Evolutionary conservation across 805 yeast species (phyloP).

Genomic region (Teunomyces gatunensis): DNA sequence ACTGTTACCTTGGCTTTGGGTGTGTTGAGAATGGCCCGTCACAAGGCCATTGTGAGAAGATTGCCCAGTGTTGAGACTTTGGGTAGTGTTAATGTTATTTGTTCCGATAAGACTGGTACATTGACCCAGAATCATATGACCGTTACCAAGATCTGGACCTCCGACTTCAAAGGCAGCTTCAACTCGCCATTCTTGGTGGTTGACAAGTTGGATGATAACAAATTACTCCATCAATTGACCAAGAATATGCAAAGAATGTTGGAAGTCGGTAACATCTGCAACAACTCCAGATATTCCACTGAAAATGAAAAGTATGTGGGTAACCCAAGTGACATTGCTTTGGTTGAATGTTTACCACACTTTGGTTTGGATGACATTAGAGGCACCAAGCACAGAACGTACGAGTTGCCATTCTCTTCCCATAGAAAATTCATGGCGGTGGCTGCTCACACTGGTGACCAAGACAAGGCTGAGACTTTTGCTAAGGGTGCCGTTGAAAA

Average conservation of each 20-base stretch:
- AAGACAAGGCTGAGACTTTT: constrained; percentile 54
- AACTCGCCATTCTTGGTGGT: constrained; percentile 43
- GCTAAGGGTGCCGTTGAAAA: constrained; percentile 92
- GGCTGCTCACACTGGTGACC: constrained; percentile 56
- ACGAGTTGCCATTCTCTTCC: constrained; percentile 85
- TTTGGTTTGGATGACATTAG: constrained; percentile 76
- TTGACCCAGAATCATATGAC: constrained; percentile 91
- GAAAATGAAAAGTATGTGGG: constrained; percentile 77
- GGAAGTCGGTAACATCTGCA: constrained; percentile 70
- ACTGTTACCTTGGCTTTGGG: constrained; percentile 97
- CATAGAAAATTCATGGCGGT: constrained; percentile 90
- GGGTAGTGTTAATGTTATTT: constrained; percentile 75
- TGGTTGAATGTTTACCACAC: constrained; percentile 67
- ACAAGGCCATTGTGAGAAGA: constrained; percentile 90
- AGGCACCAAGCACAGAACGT: constrained; percentile 52
- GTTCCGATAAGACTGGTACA: constrained; percentile 51
- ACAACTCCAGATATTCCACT: constrained; percentile 65
- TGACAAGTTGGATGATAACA: constrained; percentile 44
- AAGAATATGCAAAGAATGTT: constrained; percentile 54
- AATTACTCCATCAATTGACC: constrained; percentile 45
- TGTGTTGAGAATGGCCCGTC: constrained; percentile 92
- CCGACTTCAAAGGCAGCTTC: constrained; percentile 48
- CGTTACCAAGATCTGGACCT: constrained; percentile 77
- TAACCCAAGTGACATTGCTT: constrained; percentile 93
- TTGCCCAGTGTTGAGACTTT: constrained; percentile 93